Evolutionary conservation across 225 moss, liverwort and hornwort species (phyloP).

Genomic region (Bryum argenteum): DNA sequence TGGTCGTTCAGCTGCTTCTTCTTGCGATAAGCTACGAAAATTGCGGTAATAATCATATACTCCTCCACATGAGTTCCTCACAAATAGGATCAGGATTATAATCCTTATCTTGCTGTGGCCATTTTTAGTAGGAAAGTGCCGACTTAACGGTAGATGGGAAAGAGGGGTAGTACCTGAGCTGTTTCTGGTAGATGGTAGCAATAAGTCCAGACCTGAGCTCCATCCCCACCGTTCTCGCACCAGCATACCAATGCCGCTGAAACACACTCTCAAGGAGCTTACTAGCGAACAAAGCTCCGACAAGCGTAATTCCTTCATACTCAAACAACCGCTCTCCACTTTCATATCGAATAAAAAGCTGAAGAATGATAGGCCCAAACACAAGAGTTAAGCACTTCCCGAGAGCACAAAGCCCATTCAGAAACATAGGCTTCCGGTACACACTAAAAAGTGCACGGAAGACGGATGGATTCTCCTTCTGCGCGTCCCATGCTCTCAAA

Average conservation of each 20-base stretch:
- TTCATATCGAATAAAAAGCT: conserved; percentile 38
- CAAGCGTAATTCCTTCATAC: conserved; percentile 50
- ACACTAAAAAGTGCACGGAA: conserved; percentile 40
- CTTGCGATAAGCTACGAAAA: too few relatives aligned
- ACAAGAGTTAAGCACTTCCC: conserved; percentile 38
- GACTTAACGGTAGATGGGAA: too few relatives aligned
- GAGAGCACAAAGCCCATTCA: conserved; percentile 41
- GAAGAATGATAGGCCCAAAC: conserved; percentile 46
- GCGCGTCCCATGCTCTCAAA: conserved; percentile 37
- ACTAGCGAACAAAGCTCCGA: conserved; percentile 37
- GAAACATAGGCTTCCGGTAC: conserved; percentile 50
- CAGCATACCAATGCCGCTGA: conserved; percentile 56
- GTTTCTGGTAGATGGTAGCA: conserved; percentile 56
- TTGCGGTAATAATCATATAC: too few relatives aligned
- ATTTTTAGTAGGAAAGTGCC: too few relatives aligned
- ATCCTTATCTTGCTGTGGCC: too few relatives aligned
- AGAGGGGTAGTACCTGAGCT: conserved; percentile 61
- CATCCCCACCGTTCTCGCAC: conserved; percentile 45
- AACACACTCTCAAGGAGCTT: conserved; percentile 54
- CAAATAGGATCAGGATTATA: too few relatives aligned
- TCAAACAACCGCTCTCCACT: conserved; percentile 39
- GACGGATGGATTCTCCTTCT: conserved; percentile 38
- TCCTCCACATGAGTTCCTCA: too few relatives aligned
- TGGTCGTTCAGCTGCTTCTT: too few relatives aligned
- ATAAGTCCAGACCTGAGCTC: conserved; percentile 50